Conservation (phyloP, 2,329 filamentous ascomycete species). For the Exophiala oligosperma region DNA sequence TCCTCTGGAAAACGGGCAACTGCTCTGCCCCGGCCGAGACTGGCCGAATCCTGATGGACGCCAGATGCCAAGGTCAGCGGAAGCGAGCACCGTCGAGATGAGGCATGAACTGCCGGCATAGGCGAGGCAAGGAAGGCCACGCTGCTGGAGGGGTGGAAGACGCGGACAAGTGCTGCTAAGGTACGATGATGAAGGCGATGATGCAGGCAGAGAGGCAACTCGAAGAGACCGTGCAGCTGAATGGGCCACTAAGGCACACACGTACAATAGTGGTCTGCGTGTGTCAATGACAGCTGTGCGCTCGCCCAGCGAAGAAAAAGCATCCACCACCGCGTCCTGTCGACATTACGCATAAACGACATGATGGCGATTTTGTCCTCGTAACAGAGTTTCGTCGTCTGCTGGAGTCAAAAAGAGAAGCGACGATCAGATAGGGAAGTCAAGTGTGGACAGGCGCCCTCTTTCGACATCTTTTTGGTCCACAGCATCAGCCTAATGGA, state of each 20-base stretch:
- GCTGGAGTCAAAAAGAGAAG: too few species aligned
- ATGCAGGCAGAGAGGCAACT: background rate
- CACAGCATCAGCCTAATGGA: too few species aligned
- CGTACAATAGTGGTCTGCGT: background rate
- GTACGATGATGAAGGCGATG: background rate
- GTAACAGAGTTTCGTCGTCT: too few species aligned
- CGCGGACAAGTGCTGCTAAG: background rate
- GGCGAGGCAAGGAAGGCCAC: background rate
- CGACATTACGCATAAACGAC: too few species aligned
- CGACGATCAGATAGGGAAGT: too few species aligned
- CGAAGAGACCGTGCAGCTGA: background rate
- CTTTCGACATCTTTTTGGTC: too few species aligned
- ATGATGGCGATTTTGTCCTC: too few species aligned
- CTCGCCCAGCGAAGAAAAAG: too few species aligned
- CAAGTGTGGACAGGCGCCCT: too few species aligned
- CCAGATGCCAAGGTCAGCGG: background rate
- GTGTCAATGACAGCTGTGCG: slow-evolving; percentile 5
- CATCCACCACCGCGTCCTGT: too few species aligned
- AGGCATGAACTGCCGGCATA: background rate
- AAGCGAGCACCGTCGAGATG: background rate
- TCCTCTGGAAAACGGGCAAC: background rate
- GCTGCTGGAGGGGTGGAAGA: too few species aligned
- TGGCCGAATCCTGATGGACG: background rate
- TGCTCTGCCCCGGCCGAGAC: background rate
- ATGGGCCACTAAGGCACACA: too few species aligned